These are phyloP conservation scores for Piper longum DNA, from an alignment of 164 flowering plant genomes.

Conservation along the genomic window DNA sequence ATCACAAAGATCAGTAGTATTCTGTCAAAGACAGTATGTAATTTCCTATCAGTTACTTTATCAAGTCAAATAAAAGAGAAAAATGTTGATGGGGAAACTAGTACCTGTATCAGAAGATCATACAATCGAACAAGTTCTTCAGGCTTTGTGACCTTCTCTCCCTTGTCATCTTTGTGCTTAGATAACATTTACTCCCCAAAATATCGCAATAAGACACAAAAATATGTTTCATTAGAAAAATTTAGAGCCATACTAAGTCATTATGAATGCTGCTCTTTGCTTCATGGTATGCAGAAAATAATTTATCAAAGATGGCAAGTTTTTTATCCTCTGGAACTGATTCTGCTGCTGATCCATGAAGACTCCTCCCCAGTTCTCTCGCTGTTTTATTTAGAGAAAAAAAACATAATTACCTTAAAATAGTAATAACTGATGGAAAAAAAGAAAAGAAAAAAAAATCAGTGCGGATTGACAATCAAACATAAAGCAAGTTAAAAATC, in stretches of 20 bases:
- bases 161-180: conserved; percentile 56
- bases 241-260: conserved; percentile 60
- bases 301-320: conserved; percentile 65
- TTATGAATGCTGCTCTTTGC: conserved; percentile 81
- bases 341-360: conserved; percentile 44
- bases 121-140: conserved; percentile 94
- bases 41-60: neutral
- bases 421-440: neutral
- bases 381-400: conserved; percentile 29
- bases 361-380: conserved; percentile 88
- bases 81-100: neutral
- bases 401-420: neutral
- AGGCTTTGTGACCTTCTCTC: conserved; percentile 72
- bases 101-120: conserved; percentile 87
- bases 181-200: conserved; percentile 11
- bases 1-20: conserved; percentile 78
- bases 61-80: neutral
- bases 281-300: conserved; percentile 83
- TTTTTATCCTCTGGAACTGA: conserved; percentile 75
- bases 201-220: neutral
- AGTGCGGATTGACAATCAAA: too few relatives aligned
- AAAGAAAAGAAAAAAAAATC: too few relatives aligned
- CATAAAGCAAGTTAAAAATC: too few relatives aligned
- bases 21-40: conserved; percentile 30
- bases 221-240: neutral